A percentile compares a stretch with the other conserved stretches of the same genome.
phyloP scores from a whole-genome alignment of 2,329 filamentous ascomycete species.

The Dactylonectria macrodidyma region DNA sequence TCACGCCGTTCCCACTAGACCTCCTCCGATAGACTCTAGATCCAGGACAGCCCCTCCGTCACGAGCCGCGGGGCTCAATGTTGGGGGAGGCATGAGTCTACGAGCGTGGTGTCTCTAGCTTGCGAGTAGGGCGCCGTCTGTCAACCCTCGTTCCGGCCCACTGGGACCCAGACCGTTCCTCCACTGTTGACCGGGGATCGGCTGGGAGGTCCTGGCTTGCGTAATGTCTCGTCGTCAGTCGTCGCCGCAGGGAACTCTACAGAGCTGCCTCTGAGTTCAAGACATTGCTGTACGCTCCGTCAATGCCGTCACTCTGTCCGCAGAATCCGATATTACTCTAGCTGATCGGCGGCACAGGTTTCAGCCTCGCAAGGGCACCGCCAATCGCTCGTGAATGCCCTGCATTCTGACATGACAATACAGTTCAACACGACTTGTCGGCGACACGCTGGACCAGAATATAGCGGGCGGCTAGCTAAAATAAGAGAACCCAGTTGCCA shows the following conservation, averaged over 20 bases:
- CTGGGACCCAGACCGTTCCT: conserved; percentile 45
- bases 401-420: conserved; percentile 7
- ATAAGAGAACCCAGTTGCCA: conserved; percentile 26
- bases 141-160: conserved; percentile 34
- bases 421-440: background rate
- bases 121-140: background rate
- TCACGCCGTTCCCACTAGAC: background rate
- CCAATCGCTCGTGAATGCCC: conserved; percentile 2
- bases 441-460: conserved; percentile 22
- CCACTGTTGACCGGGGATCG: conserved; percentile 20
- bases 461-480: conserved; percentile 15
- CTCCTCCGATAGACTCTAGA: background rate
- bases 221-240: conserved; percentile 38
- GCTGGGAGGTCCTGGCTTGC: conserved; percentile 36
- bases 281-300: conserved; percentile 1
- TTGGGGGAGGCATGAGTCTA: conserved; percentile 3
- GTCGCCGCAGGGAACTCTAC: conserved; percentile 1
- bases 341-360: conserved; percentile 8
- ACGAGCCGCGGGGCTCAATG: conserved; percentile 7
- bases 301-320: background rate
- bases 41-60: background rate
- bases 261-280: background rate
- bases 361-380: conserved; percentile 17
- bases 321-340: background rate
- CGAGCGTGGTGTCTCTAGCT: background rate